Base-by-base conservation (phyloP, 352 stramenopile species). In the Phytopythium chamaehyphon region DNA sequence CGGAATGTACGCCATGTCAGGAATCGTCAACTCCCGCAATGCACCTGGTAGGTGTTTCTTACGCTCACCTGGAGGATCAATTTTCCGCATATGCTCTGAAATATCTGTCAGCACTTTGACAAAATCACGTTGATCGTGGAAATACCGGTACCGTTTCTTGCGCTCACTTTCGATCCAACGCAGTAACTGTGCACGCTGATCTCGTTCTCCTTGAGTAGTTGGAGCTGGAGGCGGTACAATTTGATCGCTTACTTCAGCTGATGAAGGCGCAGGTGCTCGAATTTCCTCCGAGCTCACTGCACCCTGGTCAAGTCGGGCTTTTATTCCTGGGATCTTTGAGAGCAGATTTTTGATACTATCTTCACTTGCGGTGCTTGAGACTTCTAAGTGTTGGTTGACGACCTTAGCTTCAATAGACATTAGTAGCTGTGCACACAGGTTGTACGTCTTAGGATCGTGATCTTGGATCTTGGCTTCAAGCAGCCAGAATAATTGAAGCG, bases 341-440 rank as follows among this genome's bases (percentile, higher is more conserved):
- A 88, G 54, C 28, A 79, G 54, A 18, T 61, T 71, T 22, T 62
- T 72, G 0, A 90, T 63, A 23, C 66, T 66, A 19, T 76, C 48
- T 22, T 55, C 47, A 33, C 53, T 68, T 31, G 65, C 31, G 22
- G 49, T 62, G 26, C 47, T 64, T 0, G 76, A 61, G 10, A 88
- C 40, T 46, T 90, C 79, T 38, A 90, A 86, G 3, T 87, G 73
- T 48, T 92, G 76, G 46, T 92, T 89, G 28, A 90, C 79, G 19
- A 90, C 75, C 51, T 90, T 88, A 4, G 82, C 78, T 44, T 92
- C 79, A 40, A 92, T 92, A 3, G 76, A 89, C 78, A 90, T 86
- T 45, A 92, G 74, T 31, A 92, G 54, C 53, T 87, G 87, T 18
- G 78, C 79, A 44, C 79, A 88, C 35, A 88, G 50, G 31, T 90